Evolutionary conservation across 1,139 yeast genomes (phyloP).

Genomic region (Protomyces inouyei): DNA sequence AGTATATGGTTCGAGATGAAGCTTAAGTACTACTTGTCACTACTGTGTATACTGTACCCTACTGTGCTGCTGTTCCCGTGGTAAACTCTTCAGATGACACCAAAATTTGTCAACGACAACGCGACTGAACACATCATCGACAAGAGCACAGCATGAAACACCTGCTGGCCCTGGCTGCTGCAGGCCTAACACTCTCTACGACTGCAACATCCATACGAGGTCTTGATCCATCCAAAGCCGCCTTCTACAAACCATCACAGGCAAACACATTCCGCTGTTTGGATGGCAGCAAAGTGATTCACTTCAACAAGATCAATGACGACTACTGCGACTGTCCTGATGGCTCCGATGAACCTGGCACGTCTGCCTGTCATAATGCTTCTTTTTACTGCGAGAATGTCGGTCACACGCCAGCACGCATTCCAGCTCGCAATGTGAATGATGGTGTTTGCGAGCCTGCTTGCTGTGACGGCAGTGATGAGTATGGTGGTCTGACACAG

Average conservation of each 20-base stretch:
- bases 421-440: conserved; percentile 49
- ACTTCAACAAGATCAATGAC: conserved; percentile 43
- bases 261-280: conserved; percentile 17
- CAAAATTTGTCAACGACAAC: too few species aligned
- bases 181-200: neutral
- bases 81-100: too few species aligned
- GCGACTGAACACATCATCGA: neutral
- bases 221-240: conserved; percentile 1
- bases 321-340: conserved; percentile 95
- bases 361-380: conserved; percentile 66
- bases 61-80: too few species aligned
- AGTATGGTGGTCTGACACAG: conserved; percentile 45
- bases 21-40: too few species aligned
- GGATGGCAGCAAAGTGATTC: conserved; percentile 25
- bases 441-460: conserved; percentile 89
- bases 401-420: conserved; percentile 49
- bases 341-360: conserved; percentile 96
- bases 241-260: conserved; percentile 7
- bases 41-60: too few species aligned
- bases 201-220: neutral
- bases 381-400: conserved; percentile 70
- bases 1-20: too few species aligned
- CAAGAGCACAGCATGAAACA: neutral
- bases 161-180: neutral
- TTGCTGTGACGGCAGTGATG: conserved; percentile 97